phyloP scores from a whole-genome alignment of 805 yeast species.

The Barnettozyma californica region DNA sequence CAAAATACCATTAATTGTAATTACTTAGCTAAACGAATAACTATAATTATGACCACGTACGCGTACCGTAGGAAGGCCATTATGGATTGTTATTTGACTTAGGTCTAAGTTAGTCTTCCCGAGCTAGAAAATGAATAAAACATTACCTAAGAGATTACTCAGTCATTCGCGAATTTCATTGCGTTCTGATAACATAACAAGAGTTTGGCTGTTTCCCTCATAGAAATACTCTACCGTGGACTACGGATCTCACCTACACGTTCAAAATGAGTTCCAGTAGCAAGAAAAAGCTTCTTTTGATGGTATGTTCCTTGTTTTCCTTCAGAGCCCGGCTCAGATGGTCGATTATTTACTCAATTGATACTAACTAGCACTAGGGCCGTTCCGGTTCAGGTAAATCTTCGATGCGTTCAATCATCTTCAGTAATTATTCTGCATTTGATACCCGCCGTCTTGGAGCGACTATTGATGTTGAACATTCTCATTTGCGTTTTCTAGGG shows the following conservation, averaged over 20 bases:
- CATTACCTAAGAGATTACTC: not conserved
- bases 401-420: conserved; percentile 94
- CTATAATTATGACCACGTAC: too few relatives aligned
- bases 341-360: conserved; percentile 14
- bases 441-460: conserved; percentile 95
- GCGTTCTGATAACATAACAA: not conserved
- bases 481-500: conserved; percentile 86
- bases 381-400: conserved; percentile 97
- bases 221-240: not conserved
- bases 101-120: too few relatives aligned
- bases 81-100: too few relatives aligned
- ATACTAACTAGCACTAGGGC: conserved; percentile 44
- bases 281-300: conserved; percentile 58
- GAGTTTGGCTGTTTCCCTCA: not conserved
- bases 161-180: not conserved
- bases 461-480: conserved; percentile 97
- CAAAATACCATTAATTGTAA: too few relatives aligned
- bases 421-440: conserved; percentile 92
- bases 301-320: conserved; percentile 31
- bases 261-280: conserved; percentile 28
- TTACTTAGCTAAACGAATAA: too few relatives aligned
- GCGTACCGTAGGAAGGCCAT: too few relatives aligned
- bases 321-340: not conserved
- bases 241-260: not conserved
- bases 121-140: too few relatives aligned